Conservation (phyloP, 2,329 filamentous ascomycete species). For the Neonectria magnoliae region DNA sequence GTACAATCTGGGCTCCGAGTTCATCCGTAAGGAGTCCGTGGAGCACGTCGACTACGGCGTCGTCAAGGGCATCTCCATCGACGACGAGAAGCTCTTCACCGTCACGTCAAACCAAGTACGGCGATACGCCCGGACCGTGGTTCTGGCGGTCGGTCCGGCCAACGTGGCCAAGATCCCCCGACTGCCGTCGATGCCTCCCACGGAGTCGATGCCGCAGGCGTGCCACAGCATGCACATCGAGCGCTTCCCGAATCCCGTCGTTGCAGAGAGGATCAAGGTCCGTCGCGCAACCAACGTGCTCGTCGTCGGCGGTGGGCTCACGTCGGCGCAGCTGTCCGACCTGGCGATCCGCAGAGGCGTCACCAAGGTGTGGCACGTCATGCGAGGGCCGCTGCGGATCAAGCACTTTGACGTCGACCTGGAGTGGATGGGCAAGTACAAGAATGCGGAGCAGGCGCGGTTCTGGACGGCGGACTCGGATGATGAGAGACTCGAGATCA, state of each 20-base stretch:
- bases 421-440: conserved; percentile 84
- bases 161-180: conserved; percentile 63
- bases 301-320: conserved; percentile 79
- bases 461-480: conserved; percentile 83
- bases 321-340: conserved; percentile 78
- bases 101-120: conserved; percentile 64
- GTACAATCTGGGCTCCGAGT: conserved; percentile 56
- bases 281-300: conserved; percentile 69
- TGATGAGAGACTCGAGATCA: conserved; percentile 72
- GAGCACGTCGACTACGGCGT: conserved; percentile 69
- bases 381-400: conserved; percentile 68
- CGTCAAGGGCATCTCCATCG: conserved; percentile 54
- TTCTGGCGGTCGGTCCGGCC: conserved; percentile 77
- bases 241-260: conserved; percentile 62
- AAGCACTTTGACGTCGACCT: conserved; percentile 84
- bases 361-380: conserved; percentile 74
- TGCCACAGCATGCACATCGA: conserved; percentile 74
- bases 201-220: conserved; percentile 51
- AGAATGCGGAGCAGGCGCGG: conserved; percentile 77
- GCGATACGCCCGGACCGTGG: conserved; percentile 70
- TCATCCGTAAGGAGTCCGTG: conserved; percentile 71
- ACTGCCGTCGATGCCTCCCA: conserved; percentile 46
- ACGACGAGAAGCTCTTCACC: conserved; percentile 70
- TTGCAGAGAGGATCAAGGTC: conserved; percentile 63
- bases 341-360: conserved; percentile 72